phyloP scores from a whole-genome alignment of 2,329 filamentous ascomycete species.

The Phyllosticta citrichinensis region DNA sequence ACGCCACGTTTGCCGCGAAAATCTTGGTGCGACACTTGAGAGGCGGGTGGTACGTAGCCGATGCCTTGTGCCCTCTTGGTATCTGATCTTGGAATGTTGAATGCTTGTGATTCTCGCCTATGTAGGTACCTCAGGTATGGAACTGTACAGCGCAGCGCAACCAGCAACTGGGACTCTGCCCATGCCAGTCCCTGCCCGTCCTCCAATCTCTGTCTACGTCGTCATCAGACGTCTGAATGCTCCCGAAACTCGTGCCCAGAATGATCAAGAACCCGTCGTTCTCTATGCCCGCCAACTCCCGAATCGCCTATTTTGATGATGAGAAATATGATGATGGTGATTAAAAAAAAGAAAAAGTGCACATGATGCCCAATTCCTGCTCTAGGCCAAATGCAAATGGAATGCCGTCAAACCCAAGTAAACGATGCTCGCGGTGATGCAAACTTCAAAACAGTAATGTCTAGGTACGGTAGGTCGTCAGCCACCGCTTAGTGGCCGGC shows the following conservation, averaged over 20 bases:
- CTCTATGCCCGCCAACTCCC: constrained; percentile 8
- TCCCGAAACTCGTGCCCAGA: background rate
- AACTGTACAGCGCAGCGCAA: background rate
- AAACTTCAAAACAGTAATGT: background rate
- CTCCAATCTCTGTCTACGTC: background rate
- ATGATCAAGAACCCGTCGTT: background rate
- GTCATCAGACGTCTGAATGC: background rate
- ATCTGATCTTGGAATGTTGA: background rate
- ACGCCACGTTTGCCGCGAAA: background rate
- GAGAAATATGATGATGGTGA: background rate
- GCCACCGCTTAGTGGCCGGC: background rate
- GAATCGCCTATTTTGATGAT: constrained; percentile 4
- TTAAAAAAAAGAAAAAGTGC: background rate
- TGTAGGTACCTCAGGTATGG: background rate
- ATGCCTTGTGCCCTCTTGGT: too few species aligned
- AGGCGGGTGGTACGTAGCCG: background rate
- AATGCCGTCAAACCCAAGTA: constrained; percentile 4
- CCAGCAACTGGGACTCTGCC: background rate
- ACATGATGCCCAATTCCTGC: constrained; percentile 5
- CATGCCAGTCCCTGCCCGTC: background rate
- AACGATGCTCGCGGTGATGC: background rate
- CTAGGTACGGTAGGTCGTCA: background rate
- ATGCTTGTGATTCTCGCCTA: background rate
- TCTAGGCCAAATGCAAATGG: background rate
- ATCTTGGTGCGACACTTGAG: background rate